A percentile compares a stretch with the other conserved stretches of the same genome.
These are phyloP conservation scores for Corylus americana DNA, from an alignment of 306 rosid species.

Conservation along the genomic window DNA sequence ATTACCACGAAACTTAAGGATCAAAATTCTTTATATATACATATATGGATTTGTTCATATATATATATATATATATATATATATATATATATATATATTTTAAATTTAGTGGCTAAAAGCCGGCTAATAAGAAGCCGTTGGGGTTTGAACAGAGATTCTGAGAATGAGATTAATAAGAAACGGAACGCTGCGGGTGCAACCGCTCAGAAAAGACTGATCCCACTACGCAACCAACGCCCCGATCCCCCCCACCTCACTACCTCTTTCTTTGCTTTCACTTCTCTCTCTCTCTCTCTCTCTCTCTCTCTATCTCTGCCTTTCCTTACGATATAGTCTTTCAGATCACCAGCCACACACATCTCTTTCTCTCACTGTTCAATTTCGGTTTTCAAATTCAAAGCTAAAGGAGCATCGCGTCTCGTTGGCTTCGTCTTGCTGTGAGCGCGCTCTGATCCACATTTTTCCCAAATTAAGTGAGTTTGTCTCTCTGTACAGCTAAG, in stretches of 20 bases:
- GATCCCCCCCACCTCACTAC: background rate
- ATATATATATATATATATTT: too few species aligned
- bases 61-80: too few species aligned
- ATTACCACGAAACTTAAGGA: too few species aligned
- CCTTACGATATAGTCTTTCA: background rate
- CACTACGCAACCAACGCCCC: slow-evolving; percentile 27
- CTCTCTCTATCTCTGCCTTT: background rate
- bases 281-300: slow-evolving; percentile 28
- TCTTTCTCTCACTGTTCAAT: background rate
- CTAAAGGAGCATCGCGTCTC: background rate
- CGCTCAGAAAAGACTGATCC: slow-evolving; percentile 18
- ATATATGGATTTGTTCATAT: too few species aligned
- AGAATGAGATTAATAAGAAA: background rate
- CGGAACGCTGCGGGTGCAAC: slow-evolving; percentile 20
- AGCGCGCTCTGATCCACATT: background rate
- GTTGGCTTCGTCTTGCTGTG: background rate
- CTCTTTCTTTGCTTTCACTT: slow-evolving; percentile 35
- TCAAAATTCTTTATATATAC: too few species aligned
- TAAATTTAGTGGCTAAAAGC: background rate
- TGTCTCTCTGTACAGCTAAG: background rate
- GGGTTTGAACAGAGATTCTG: background rate
- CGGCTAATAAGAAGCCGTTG: background rate
- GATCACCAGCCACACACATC: slow-evolving; percentile 11
- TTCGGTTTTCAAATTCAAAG: background rate
- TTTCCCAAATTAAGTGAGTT: background rate